Base-by-base conservation (phyloP, 2,329 filamentous ascomycete species). In the Hypoxylon sp. region DNA sequence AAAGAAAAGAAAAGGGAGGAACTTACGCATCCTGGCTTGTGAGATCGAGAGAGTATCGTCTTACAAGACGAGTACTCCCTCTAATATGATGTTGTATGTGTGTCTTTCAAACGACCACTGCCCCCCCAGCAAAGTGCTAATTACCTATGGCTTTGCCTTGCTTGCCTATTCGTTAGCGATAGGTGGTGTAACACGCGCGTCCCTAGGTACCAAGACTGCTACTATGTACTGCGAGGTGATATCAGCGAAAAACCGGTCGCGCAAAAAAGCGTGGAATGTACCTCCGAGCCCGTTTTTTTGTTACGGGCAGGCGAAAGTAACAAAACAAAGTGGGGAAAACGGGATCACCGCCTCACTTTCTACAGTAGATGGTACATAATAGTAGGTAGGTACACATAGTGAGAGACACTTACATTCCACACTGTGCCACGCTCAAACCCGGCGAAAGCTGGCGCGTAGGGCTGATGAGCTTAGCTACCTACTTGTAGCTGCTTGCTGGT, bases 311-410 rank as follows among this genome's bases (percentile, higher is more conserved):
- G 25, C 25, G 23, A 38, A 12, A 15, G 27, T 27, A 20, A 35
- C 21, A 34, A 15, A 29, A 17, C 19, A 17, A 34, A 25, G 5
- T 43, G 37, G 26, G 34, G 23, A 13, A 36, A 41, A 48, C 36
- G 34, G 26, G 31, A 44, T 38, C 43, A 50, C 51, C 55, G 55
- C 55, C 55, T 58, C 51, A 58, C 51, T 58, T 52, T 21, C n/a
- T n/a, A n/a, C n/a, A n/a, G n/a, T n/a, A n/a, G n/a, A n/a, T n/a
- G n/a, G n/a, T n/a, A n/a, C n/a, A n/a, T n/a, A n/a, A n/a, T n/a
- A n/a, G n/a, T n/a, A n/a, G n/a, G n/a, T 20, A n/a, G 36, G 29
- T 21, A 25, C 7, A 40, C 25, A 42, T 32, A 15, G 41, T 48
- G 23, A 13, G 15, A 12, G 34, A 26, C 7, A 21, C 31, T 45